Base-by-base conservation (phyloP, 495 filamentous ascomycete species). In the Neurospora sp. region DNA sequence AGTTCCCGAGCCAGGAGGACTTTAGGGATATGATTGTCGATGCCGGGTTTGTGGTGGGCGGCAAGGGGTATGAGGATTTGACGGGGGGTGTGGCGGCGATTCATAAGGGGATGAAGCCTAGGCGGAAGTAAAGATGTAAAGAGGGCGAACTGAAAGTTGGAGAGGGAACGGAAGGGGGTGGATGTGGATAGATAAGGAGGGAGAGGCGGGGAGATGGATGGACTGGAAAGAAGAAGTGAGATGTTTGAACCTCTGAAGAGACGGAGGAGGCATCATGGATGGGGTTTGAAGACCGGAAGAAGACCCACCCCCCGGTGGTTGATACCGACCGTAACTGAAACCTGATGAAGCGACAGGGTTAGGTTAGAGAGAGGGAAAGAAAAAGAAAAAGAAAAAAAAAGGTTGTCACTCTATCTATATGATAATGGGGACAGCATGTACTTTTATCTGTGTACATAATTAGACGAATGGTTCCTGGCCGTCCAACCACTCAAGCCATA, bases 51-150 rank as follows among this genome's bases (percentile, higher is more conserved):
- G 79, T 91, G 79, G 88, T 96, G 69, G 94, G 91, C 22, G 93
- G 92, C 1, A 81, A 89, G 70, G 93, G 93, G 3, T 97, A 88
- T 81, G 94, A 96, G 83, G 91, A 98, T 80, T 79, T 99, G 79
- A 98, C 91, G 0, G 90, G 91, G 41, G 96, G 96, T 0, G 93
- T 99, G 79, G 96, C 96, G 14, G 94, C 94, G 70, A 94, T 98
- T 77, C 96, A 98, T 82, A 97, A 94, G 86, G 96, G 96, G 22
- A 89, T 99, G 75, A 99, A 99, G 86, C 94, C 94, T 5, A 73
- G 92, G 48, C 48, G 74, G 18, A 46, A 66, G 38, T 72, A 35
- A 5, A 35, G 4, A 4, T 35, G 27, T 31, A 31, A 31, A 35
- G 31, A 35, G 31, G 31, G 31, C 31, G 31, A 35, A 35, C 31